Percentiles rank a stretch among this genome's conserved stretches.
These are phyloP conservation scores for Talaromyces albobiverticillius DNA, from an alignment of 2,329 filamentous ascomycete genomes.

Conservation along the genomic window DNA sequence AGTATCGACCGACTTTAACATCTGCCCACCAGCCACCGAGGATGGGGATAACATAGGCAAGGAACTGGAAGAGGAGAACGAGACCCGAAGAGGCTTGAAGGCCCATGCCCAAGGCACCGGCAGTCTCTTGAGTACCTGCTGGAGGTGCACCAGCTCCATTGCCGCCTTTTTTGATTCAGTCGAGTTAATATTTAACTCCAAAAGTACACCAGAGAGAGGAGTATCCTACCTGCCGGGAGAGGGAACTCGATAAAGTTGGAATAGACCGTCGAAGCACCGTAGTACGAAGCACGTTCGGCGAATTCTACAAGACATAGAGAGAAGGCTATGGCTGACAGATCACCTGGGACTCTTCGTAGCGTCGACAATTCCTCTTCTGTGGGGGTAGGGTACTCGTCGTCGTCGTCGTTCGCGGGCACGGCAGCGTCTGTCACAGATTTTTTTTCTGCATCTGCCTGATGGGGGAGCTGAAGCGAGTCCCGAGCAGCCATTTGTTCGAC, in stretches of 20 bases:
- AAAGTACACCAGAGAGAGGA: neutral
- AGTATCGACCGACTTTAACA: slow-evolving; percentile 66
- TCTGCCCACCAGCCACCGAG: slow-evolving; percentile 65
- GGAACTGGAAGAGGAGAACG: slow-evolving; percentile 62
- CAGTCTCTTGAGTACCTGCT: slow-evolving; percentile 41
- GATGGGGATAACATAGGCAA: slow-evolving; percentile 61
- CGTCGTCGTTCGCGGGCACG: slow-evolving; percentile 3
- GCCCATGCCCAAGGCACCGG: slow-evolving; percentile 61
- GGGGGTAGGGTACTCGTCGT: slow-evolving; percentile 34
- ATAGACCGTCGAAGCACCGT: slow-evolving; percentile 54
- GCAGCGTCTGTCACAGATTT: neutral
- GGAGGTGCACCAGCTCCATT: slow-evolving; percentile 38
- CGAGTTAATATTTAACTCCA: neutral
- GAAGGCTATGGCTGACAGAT: slow-evolving; percentile 55
- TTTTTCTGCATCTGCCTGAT: neutral
- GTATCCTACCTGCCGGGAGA: slow-evolving; percentile 45
- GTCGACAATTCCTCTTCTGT: slow-evolving; percentile 47
- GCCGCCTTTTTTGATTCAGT: slow-evolving; percentile 27
- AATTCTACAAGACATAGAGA: slow-evolving; percentile 58
- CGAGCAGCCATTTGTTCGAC: slow-evolving; percentile 13
- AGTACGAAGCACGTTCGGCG: slow-evolving; percentile 59
- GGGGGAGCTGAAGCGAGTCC: slow-evolving; percentile 9
- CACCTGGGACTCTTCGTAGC: slow-evolving; percentile 54
- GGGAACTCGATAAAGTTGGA: slow-evolving; percentile 62
- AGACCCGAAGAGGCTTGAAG: slow-evolving; percentile 53